Evolutionary conservation across 495 filamentous ascomycete species (phyloP).

Genomic region (Hypoxylon trugodes): DNA sequence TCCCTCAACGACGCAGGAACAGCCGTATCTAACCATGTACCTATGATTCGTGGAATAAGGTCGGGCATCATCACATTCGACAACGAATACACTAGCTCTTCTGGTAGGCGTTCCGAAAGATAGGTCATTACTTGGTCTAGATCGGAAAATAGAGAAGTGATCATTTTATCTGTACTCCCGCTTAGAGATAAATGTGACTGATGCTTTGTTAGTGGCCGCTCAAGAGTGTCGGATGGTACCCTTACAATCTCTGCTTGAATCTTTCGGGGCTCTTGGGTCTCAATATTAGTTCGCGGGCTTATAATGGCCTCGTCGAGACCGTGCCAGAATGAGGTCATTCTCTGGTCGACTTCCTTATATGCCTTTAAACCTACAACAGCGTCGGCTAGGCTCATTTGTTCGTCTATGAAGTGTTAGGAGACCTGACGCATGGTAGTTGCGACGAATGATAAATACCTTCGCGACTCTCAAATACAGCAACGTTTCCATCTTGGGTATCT

Average conservation of each 20-base stretch:
- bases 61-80: constrained; percentile 72
- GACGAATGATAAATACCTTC: constrained; percentile 46
- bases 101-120: constrained; percentile 70
- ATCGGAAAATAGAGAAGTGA: constrained; percentile 64
- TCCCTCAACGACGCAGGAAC: constrained; percentile 77
- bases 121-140: constrained; percentile 70
- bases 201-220: constrained; percentile 31
- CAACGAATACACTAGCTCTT: constrained; percentile 66
- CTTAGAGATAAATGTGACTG: constrained; percentile 46
- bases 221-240: background rate
- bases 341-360: constrained; percentile 61
- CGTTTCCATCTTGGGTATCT: constrained; percentile 55
- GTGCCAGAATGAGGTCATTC: constrained; percentile 60
- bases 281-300: constrained; percentile 57
- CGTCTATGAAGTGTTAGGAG: constrained; percentile 50
- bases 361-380: constrained; percentile 59
- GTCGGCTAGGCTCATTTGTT: constrained; percentile 55
- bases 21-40: constrained; percentile 74
- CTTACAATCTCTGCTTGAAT: constrained; percentile 54
- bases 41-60: constrained; percentile 71
- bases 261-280: constrained; percentile 37
- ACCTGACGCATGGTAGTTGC: background rate
- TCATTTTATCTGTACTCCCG: constrained; percentile 48
- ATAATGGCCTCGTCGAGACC: constrained; percentile 59
- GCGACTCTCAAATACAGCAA: constrained; percentile 57